Percentiles rank a stretch among this genome's conserved stretches.
Evolutionary conservation across 2,329 filamentous ascomycete genomes (phyloP).

Genomic region (Fusarium mundagurra): DNA sequence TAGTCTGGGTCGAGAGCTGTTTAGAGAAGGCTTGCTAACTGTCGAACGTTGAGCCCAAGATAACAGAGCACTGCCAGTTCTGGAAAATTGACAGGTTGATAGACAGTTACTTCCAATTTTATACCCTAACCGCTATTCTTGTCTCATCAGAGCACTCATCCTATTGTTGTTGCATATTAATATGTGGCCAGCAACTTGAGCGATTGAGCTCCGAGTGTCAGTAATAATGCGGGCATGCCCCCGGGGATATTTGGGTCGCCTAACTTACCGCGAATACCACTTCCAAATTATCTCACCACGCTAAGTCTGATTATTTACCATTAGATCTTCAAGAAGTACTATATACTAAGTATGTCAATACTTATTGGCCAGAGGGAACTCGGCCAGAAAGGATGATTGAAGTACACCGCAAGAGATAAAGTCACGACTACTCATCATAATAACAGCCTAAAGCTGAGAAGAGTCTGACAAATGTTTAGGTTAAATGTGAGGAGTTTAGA

Average conservation of each 20-base stretch:
- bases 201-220: too few species aligned
- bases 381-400: neutral
- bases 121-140: neutral
- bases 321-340: too few species aligned
- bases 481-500: neutral
- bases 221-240: too few species aligned
- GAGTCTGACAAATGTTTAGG: neutral
- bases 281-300: neutral
- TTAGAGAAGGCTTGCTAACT: too few species aligned
- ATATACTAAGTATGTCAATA: too few species aligned
- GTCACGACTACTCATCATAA: neutral
- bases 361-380: accelerated
- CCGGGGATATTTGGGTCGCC: too few species aligned
- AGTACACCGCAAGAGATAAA: neutral
- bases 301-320: too few species aligned
- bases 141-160: too few species aligned
- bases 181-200: too few species aligned
- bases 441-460: neutral
- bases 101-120: neutral
- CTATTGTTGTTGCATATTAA: too few species aligned
- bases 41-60: neutral
- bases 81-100: neutral
- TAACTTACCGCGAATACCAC: too few species aligned
- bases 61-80: neutral
- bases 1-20: neutral